Percentiles rank a stretch among this genome's conserved stretches.
Evolutionary conservation across 2,329 filamentous ascomycete genomes (phyloP).

Genomic region (Teratosphaeria destructans): DNA sequence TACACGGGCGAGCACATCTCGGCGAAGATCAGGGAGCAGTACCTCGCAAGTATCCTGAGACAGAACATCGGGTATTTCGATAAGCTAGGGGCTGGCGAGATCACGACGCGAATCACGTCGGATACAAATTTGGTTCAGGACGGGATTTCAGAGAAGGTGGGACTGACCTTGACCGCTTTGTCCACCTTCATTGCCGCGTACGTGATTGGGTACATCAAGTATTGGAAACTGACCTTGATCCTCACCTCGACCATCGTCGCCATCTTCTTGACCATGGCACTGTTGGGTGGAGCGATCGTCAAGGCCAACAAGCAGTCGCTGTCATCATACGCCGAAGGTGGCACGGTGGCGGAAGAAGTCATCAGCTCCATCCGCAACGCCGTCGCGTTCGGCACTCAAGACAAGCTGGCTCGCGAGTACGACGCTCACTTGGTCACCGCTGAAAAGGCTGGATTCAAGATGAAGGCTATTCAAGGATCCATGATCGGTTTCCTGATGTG

Average conservation of each 20-base stretch:
- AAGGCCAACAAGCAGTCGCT: conserved; percentile 71
- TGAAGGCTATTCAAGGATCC: conserved; percentile 60
- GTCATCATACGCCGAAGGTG: conserved; percentile 70
- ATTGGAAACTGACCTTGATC: conserved; percentile 89
- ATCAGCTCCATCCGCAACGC: conserved; percentile 88
- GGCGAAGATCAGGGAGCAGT: conserved; percentile 55
- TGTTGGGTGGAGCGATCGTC: conserved; percentile 63
- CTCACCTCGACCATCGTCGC: conserved; percentile 72
- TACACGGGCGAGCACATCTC: conserved; percentile 45
- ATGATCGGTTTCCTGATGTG: conserved; percentile 81
- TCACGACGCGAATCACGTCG: conserved; percentile 86
- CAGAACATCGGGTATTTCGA: conserved; percentile 93
- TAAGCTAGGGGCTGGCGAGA: conserved; percentile 82
- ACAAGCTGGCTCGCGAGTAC: conserved; percentile 80
- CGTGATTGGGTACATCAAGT: conserved; percentile 79
- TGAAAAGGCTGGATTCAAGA: conserved; percentile 63
- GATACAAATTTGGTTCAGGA: conserved; percentile 92
- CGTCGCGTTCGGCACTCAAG: conserved; percentile 85
- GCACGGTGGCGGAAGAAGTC: conserved; percentile 86
- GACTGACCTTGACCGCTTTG: conserved; percentile 62
- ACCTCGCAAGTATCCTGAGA: conserved; percentile 70
- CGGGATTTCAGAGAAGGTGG: conserved; percentile 83
- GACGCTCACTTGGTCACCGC: conserved; percentile 63
- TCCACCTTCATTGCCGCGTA: conserved; percentile 83
- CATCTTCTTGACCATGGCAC: conserved; percentile 66